A percentile compares a stretch with the other conserved stretches of the same genome.
Evolutionary conservation across 2,329 filamentous ascomycete genomes (phyloP).

Genomic region (Neofusicoccum laricinum): DNA sequence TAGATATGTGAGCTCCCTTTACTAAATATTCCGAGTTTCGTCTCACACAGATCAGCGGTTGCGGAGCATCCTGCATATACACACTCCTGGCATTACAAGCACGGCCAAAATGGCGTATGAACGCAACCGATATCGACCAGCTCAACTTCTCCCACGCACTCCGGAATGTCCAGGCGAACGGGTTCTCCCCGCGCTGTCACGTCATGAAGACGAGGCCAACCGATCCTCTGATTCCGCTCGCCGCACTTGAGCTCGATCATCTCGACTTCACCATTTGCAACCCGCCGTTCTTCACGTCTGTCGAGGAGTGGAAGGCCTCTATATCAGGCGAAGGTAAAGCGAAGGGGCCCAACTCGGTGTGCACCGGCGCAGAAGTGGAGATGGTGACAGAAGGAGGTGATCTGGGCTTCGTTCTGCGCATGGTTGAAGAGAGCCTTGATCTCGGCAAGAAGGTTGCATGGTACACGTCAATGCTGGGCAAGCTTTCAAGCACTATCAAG

Average conservation of each 20-base stretch:
- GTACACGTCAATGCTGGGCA: slow-evolving; percentile 92
- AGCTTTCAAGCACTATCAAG: slow-evolving; percentile 64
- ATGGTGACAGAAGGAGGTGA: slow-evolving; percentile 85
- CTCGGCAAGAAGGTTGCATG: slow-evolving; percentile 49
- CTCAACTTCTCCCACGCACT: slow-evolving; percentile 65
- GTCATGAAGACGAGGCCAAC: slow-evolving; percentile 55
- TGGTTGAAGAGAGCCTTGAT: slow-evolving; percentile 63
- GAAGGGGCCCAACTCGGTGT: slow-evolving; percentile 66
- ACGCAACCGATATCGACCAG: slow-evolving; percentile 67
- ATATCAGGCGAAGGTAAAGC: slow-evolving; percentile 60
- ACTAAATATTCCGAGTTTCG: not conserved
- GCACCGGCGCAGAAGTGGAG: slow-evolving; percentile 74
- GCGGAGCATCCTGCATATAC: slow-evolving; percentile 89
- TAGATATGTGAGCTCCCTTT: slow-evolving; percentile 62
- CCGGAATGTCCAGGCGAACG: slow-evolving; percentile 66
- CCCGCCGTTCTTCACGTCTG: slow-evolving; percentile 86
- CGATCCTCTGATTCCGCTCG: slow-evolving; percentile 62
- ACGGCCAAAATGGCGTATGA: slow-evolving; percentile 60
- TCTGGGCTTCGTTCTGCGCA: slow-evolving; percentile 66
- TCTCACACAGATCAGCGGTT: slow-evolving; percentile 54
- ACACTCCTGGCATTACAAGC: slow-evolving; percentile 73
- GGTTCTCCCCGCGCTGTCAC: slow-evolving; percentile 61
- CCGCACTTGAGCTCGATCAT: slow-evolving; percentile 46
- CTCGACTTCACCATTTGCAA: slow-evolving; percentile 92
- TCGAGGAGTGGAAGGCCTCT: slow-evolving; percentile 63